Evolutionary conservation across 192 early-diverging fungal species (phyloP).

Genomic region (Gonapodya sp.): DNA sequence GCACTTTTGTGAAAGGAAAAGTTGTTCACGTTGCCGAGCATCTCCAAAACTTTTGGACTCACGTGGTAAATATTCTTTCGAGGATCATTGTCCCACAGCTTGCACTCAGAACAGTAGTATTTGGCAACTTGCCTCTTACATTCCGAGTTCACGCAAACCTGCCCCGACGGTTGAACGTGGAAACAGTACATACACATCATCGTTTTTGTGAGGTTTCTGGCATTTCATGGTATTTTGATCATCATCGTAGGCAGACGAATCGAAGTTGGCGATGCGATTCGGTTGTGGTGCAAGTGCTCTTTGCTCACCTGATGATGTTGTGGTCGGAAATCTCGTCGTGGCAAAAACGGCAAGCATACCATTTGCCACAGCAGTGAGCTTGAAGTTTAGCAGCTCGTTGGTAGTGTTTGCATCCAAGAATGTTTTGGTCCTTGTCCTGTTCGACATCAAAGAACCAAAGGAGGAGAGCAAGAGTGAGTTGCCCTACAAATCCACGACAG

Average conservation of each 20-base stretch:
- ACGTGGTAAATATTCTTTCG: conserved; percentile 77
- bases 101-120: conserved; percentile 85
- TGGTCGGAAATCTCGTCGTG: conserved; percentile 60
- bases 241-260: neutral
- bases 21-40: neutral
- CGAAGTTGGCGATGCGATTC: neutral
- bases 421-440: conserved; percentile 37
- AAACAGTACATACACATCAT: conserved; percentile 95
- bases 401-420: conserved; percentile 73
- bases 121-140: conserved; percentile 55
- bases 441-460: neutral
- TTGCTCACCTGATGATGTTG: conserved; percentile 54
- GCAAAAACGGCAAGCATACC: conserved; percentile 68
- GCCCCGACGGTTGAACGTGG: conserved; percentile 65
- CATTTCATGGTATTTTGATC: neutral
- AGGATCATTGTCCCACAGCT: conserved; percentile 81
- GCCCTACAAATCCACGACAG: neutral
- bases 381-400: conserved; percentile 61
- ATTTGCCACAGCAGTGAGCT: conserved; percentile 64
- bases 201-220: conserved; percentile 50
- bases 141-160: conserved; percentile 48
- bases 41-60: neutral
- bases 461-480: neutral
- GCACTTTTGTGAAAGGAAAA: conserved; percentile 31
- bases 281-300: neutral